These are phyloP conservation scores for Paraphaeosphaeria sporulosa DNA, from an alignment of 2,329 filamentous ascomycete genomes.

Conservation along the genomic window DNA sequence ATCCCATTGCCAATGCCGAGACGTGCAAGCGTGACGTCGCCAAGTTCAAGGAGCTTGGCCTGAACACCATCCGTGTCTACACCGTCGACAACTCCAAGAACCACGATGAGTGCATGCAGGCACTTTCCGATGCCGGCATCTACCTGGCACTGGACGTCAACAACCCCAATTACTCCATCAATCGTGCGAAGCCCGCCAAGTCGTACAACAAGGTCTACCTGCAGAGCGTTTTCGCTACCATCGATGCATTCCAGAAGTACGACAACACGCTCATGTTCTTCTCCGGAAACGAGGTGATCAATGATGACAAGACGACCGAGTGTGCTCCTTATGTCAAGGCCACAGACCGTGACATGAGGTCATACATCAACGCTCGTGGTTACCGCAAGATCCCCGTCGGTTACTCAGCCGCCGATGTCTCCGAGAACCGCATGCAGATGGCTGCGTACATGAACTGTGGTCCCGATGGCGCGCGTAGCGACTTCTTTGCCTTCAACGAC, in stretches of 20 bases:
- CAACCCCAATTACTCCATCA: slow-evolving; percentile 88
- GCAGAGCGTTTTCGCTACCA: slow-evolving; percentile 84
- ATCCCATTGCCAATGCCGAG: slow-evolving; percentile 76
- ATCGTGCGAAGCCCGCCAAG: slow-evolving; percentile 72
- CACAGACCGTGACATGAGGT: slow-evolving; percentile 80
- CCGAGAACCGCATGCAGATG: slow-evolving; percentile 84
- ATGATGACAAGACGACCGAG: slow-evolving; percentile 66
- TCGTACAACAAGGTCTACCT: slow-evolving; percentile 92
- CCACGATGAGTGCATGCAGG: slow-evolving; percentile 86
- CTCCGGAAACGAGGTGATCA: slow-evolving; percentile 81
- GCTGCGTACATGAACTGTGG: slow-evolving; percentile 96
- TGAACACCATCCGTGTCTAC: slow-evolving; percentile 94
- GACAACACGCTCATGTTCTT: slow-evolving; percentile 87
- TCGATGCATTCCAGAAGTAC: slow-evolving; percentile 84
- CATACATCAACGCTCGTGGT: slow-evolving; percentile 76
- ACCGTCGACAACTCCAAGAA: slow-evolving; percentile 84
- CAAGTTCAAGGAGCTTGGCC: slow-evolving; percentile 82
- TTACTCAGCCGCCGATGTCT: slow-evolving; percentile 86
- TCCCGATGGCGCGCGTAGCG: slow-evolving; percentile 79
- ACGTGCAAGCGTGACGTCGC: slow-evolving; percentile 81
- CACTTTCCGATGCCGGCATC: slow-evolving; percentile 82
- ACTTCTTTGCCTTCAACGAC: slow-evolving; percentile 91
- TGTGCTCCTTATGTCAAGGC: slow-evolving; percentile 76
- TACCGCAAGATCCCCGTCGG: slow-evolving; percentile 76
- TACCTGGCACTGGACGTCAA: slow-evolving; percentile 93